These are phyloP conservation scores for Candida maesae DNA, from an alignment of 805 yeast genomes.

Conservation along the genomic window DNA sequence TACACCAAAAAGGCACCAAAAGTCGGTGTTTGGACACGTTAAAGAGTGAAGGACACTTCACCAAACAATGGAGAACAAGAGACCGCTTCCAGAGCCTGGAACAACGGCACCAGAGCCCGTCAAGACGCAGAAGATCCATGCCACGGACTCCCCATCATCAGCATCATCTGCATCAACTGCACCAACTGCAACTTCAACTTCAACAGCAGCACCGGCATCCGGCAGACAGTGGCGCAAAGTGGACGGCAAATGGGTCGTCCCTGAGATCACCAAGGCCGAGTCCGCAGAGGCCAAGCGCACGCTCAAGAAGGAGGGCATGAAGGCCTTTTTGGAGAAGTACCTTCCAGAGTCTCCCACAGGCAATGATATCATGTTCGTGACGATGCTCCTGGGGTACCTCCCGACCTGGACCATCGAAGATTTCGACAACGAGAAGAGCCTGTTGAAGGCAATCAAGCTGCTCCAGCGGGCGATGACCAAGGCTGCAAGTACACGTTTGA, in stretches of 20 bases:
- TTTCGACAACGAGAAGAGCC: conserved; percentile 40
- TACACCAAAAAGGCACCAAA: too few relatives aligned
- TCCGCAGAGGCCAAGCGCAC: conserved; percentile 45
- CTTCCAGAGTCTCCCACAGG: conserved; percentile 58
- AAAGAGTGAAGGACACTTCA: too few relatives aligned
- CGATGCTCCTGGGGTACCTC: conserved; percentile 60
- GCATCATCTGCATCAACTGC: too few relatives aligned
- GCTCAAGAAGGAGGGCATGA: conserved; percentile 57
- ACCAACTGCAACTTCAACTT: too few relatives aligned
- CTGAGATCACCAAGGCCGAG: conserved; percentile 38
- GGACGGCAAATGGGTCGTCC: conserved; percentile 33
- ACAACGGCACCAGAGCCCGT: too few relatives aligned
- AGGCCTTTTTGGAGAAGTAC: conserved; percentile 55
- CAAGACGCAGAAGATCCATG: too few relatives aligned
- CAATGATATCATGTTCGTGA: conserved; percentile 52
- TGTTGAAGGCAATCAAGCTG: conserved; percentile 45
- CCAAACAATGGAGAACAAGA: too few relatives aligned
- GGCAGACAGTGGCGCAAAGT: conserved; percentile 17
- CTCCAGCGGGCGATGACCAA: conserved; percentile 63
- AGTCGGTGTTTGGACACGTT: too few relatives aligned
- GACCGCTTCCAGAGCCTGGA: too few relatives aligned
- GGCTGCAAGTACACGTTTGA: conserved; percentile 52
- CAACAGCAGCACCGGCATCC: too few relatives aligned
- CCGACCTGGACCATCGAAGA: conserved; percentile 28
- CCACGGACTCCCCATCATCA: too few relatives aligned